phyloP scores from a whole-genome alignment of 805 yeast species.

The Kluyveromyces starmeri region DNA sequence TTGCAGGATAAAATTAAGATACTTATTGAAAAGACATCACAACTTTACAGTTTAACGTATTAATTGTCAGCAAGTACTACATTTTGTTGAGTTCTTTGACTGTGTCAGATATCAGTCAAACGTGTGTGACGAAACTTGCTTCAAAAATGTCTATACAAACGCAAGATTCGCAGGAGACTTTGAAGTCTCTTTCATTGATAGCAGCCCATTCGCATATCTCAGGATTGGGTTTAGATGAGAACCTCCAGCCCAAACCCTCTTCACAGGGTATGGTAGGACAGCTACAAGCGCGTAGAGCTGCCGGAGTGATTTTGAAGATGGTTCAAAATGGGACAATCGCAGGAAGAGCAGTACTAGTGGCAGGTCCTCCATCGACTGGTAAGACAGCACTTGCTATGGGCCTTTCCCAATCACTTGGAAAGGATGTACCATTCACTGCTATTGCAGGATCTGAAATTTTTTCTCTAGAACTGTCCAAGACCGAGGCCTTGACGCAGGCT shows the following conservation, averaged over 20 bases:
- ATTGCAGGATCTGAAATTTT: slow-evolving; percentile 91
- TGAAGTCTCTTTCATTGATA: slow-evolving; percentile 62
- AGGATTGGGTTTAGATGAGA: slow-evolving; percentile 93
- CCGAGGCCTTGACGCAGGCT: slow-evolving; percentile 94
- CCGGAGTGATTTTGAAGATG: slow-evolving; percentile 88
- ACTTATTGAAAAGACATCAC: too few species aligned
- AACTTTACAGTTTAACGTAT: too few species aligned
- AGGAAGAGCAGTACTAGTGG: slow-evolving; percentile 89
- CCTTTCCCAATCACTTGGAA: slow-evolving; percentile 58
- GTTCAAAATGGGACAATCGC: slow-evolving; percentile 92
- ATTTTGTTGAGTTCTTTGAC: too few species aligned
- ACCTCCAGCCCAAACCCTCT: slow-evolving; percentile 69
- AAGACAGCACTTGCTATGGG: slow-evolving; percentile 98
- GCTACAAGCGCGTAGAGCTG: slow-evolving; percentile 87
- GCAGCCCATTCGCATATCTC: slow-evolving; percentile 98
- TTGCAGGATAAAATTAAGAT: too few species aligned
- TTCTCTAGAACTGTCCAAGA: slow-evolving; percentile 85
- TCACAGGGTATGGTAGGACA: slow-evolving; percentile 98
- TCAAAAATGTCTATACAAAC: slow-evolving; percentile 36
- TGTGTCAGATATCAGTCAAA: too few species aligned
- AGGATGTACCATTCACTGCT: slow-evolving; percentile 84
- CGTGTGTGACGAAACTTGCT: too few species aligned
- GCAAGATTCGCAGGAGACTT: slow-evolving; percentile 34
- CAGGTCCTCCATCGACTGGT: slow-evolving; percentile 99
- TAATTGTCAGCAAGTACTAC: too few species aligned